Conservation (phyloP, 176 grass and related monocot genomes). For the Coix lacrymajobi region DNA sequence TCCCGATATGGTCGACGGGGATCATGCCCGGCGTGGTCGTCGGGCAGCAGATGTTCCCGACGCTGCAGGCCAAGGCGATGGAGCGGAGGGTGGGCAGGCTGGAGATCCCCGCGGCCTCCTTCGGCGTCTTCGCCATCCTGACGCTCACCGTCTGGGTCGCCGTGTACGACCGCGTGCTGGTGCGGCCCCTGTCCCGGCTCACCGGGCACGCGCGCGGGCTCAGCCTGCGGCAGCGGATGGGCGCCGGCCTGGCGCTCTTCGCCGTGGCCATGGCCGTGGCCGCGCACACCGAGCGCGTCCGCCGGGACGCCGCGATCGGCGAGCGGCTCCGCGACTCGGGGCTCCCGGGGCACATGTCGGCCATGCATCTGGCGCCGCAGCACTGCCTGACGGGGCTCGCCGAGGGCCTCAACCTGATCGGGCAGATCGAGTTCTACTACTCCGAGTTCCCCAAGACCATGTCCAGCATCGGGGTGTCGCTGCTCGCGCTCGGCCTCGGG, state of each 20-base stretch:
- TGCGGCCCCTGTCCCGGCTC: constrained; percentile 38
- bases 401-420: constrained; percentile 53
- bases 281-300: constrained; percentile 27
- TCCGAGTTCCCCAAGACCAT: constrained; percentile 70
- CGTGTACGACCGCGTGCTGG: constrained; percentile 55
- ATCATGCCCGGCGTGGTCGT: constrained; percentile 52
- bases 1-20: constrained; percentile 70
- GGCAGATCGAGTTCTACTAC: constrained; percentile 86
- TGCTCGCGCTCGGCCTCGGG: constrained; percentile 45
- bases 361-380: constrained; percentile 63
- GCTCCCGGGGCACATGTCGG: constrained; percentile 41
- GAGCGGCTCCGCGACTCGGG: constrained; percentile 20
- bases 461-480: constrained; percentile 62
- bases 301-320: constrained; percentile 27
- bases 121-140: constrained; percentile 45
- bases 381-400: constrained; percentile 51
- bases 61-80: constrained; percentile 59
- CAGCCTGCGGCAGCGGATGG: constrained; percentile 61
- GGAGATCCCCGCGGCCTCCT: constrained; percentile 40
- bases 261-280: constrained; percentile 35
- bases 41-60: constrained; percentile 41
- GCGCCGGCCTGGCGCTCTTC: constrained; percentile 41
- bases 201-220: constrained; percentile 53
- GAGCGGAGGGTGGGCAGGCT: constrained; percentile 29
- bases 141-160: constrained; percentile 65